Evolutionary conservation across 2,329 filamentous ascomycete genomes (phyloP).

Genomic region (Emergomyces pasteurianus): DNA sequence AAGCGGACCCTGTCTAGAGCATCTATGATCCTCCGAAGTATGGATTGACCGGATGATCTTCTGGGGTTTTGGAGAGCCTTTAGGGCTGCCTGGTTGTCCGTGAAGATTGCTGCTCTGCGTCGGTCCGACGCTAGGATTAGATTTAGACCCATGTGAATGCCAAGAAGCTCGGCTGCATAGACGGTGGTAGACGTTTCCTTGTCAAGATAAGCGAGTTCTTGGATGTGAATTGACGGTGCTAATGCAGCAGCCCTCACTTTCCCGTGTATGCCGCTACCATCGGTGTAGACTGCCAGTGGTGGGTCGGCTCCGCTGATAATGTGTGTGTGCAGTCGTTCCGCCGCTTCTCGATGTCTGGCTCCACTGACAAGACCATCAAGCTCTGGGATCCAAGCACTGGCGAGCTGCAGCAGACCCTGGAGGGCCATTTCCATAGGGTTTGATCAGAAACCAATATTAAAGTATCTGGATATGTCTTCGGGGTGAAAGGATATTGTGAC

Average conservation of each 20-base stretch:
- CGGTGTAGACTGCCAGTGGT: conserved; percentile 16
- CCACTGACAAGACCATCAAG: no score
- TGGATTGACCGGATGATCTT: conserved; percentile 6
- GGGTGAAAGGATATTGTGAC: no score
- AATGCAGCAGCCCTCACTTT: conserved; percentile 19
- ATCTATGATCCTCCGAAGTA: conserved; percentile 2
- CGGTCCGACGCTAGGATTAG: conserved; percentile 6
- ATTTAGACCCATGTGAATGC: conserved; percentile 17
- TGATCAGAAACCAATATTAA: no score
- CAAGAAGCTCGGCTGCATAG: conserved; percentile 19
- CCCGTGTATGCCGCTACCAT: conserved; percentile 16
- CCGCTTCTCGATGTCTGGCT: background rate
- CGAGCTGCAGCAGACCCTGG: no score
- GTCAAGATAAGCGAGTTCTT: conserved; percentile 15
- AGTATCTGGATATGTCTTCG: no score
- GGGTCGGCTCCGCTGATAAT: conserved; percentile 18
- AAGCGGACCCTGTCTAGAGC: background rate
- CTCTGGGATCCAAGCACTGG: no score
- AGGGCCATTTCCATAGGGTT: no score
- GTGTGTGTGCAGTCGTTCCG: conserved; percentile 9
- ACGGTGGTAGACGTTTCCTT: conserved; percentile 17
- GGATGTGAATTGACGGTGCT: conserved; percentile 7
- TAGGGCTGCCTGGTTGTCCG: background rate
- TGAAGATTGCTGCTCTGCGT: background rate
- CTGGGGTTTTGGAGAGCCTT: background rate